These are phyloP conservation scores for Aspergillus brasiliensis DNA, from an alignment of 2,329 filamentous ascomycete genomes.

Conservation along the genomic window DNA sequence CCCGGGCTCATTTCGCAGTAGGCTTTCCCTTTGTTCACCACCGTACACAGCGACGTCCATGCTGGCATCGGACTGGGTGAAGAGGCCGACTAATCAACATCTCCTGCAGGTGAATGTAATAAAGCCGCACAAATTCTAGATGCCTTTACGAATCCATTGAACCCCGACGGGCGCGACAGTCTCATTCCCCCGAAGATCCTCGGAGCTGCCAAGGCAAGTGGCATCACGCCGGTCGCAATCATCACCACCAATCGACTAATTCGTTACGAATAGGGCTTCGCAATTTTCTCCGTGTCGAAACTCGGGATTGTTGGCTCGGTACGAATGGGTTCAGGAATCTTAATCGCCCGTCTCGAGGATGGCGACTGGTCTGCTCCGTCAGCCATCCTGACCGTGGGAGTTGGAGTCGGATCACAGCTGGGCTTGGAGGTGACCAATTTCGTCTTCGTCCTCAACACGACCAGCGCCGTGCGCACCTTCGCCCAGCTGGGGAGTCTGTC, in stretches of 20 bases:
- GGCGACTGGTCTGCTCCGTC: conserved; percentile 51
- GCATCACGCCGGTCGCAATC: not conserved
- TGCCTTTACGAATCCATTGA: conserved; percentile 88
- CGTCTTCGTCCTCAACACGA: conserved; percentile 95
- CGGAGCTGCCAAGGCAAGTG: conserved; percentile 77
- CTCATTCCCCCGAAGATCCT: conserved; percentile 87
- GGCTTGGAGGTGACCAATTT: conserved; percentile 62
- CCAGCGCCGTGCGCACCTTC: conserved; percentile 83
- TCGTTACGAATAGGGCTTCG: conserved; percentile 42
- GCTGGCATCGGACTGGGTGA: not conserved
- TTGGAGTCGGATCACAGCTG: conserved; percentile 49
- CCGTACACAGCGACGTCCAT: no score
- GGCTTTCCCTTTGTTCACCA: conserved; percentile 18
- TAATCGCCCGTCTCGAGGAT: conserved; percentile 49
- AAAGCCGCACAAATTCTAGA: conserved; percentile 93
- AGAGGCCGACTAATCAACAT: conserved; percentile 21
- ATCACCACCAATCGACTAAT: not conserved
- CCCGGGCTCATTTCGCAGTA: conserved; percentile 49
- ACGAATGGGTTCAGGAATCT: conserved; percentile 50
- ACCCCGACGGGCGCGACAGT: conserved; percentile 90
- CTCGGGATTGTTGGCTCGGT: conserved; percentile 49
- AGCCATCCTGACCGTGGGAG: conserved; percentile 46
- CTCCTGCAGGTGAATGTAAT: conserved; percentile 78
- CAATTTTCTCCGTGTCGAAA: conserved; percentile 49
- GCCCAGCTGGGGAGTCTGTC: conserved; percentile 86